phyloP scores from a whole-genome alignment of 2,329 filamentous ascomycete species.

The Aspergillus viridinutans region DNA sequence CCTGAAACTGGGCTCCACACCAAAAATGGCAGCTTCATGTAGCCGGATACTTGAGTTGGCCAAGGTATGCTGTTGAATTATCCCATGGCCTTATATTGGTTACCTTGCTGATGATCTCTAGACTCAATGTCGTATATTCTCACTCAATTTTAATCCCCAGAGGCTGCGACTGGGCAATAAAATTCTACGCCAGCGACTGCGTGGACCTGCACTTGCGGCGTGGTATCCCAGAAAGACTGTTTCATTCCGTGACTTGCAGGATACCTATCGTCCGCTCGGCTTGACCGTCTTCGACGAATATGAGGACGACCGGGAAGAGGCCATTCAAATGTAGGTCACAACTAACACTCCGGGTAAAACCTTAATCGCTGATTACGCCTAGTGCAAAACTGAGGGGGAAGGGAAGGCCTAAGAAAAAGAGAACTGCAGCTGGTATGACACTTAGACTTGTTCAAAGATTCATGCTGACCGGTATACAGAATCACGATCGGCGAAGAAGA shows the following conservation, averaged over 20 bases:
- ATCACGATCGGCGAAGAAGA: slow-evolving; percentile 25
- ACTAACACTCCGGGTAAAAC: background rate
- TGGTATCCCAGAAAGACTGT: slow-evolving; percentile 82
- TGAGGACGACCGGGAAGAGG: slow-evolving; percentile 74
- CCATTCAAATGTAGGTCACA: slow-evolving; percentile 53
- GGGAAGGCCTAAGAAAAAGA: slow-evolving; percentile 86
- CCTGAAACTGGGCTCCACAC: too few species aligned
- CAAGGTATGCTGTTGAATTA: slow-evolving; percentile 55
- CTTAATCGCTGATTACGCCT: slow-evolving; percentile 6
- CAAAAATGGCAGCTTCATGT: slow-evolving; percentile 49
- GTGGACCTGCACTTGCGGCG: slow-evolving; percentile 73
- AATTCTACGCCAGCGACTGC: slow-evolving; percentile 80
- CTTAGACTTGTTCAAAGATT: background rate
- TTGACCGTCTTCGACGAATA: slow-evolving; percentile 68
- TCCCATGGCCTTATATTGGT: background rate
- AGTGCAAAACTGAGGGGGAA: slow-evolving; percentile 79
- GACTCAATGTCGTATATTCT: slow-evolving; percentile 90
- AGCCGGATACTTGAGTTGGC: slow-evolving; percentile 63
- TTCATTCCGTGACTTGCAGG: slow-evolving; percentile 69
- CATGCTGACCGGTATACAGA: slow-evolving; percentile 12
- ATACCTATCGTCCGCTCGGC: slow-evolving; percentile 60
- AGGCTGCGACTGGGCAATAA: slow-evolving; percentile 82
- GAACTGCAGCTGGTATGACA: slow-evolving; percentile 45
- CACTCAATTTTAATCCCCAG: slow-evolving; percentile 83
- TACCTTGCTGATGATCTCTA: slow-evolving; percentile 36